phyloP scores from a whole-genome alignment of 164 flowering plant genomes.

The Piper longum region DNA sequence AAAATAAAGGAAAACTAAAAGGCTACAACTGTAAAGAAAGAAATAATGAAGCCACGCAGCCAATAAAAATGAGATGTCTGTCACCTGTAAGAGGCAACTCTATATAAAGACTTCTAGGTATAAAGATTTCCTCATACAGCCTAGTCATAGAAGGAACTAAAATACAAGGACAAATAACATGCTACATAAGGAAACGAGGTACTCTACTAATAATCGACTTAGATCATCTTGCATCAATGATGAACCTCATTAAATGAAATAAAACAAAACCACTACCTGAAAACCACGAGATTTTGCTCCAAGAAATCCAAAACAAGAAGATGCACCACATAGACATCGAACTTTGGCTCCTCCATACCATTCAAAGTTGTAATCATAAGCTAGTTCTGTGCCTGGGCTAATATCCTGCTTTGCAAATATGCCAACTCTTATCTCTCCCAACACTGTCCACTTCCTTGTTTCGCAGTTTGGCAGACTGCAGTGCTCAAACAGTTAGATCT shows the following conservation, averaged over 20 bases:
- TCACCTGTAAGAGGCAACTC: too few relatives aligned
- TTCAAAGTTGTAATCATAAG: conserved; percentile 88
- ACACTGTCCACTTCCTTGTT: conserved; percentile 88
- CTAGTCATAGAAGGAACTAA: too few relatives aligned
- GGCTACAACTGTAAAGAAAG: too few relatives aligned
- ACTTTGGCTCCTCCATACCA: conserved; percentile 99
- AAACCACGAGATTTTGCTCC: conserved; percentile 99
- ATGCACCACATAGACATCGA: conserved; percentile 92
- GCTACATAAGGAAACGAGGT: too few relatives aligned
- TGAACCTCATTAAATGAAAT: neutral
- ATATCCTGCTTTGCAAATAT: conserved; percentile 88
- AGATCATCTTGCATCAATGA: too few relatives aligned
- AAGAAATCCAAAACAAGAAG: conserved; percentile 80
- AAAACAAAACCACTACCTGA: conserved; percentile 31
- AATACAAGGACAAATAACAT: too few relatives aligned
- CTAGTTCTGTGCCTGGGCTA: conserved; percentile 54
- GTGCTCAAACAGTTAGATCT: neutral
- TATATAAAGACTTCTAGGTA: too few relatives aligned
- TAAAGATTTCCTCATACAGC: too few relatives aligned
- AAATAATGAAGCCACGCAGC: too few relatives aligned
- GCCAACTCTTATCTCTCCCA: conserved; percentile 92
- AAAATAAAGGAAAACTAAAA: too few relatives aligned
- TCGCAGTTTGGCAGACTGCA: conserved; percentile 93
- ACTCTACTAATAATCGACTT: too few relatives aligned
- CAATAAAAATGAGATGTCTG: too few relatives aligned